Conservation (phyloP, 2,329 filamentous ascomycete genomes). For the Fonsecaea erecta region DNA sequence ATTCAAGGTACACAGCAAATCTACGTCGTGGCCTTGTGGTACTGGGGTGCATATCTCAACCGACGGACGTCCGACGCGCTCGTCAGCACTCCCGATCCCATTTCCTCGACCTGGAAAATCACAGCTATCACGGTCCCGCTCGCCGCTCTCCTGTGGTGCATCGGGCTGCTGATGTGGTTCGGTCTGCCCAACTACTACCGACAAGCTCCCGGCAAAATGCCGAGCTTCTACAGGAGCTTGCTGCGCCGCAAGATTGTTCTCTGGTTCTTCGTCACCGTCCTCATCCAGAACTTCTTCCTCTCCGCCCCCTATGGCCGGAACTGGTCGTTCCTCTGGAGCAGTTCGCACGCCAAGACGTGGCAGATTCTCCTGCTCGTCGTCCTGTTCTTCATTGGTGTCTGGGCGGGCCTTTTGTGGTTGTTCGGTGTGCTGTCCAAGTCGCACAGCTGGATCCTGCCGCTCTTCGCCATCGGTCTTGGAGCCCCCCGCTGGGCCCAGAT, state of each 20-base stretch:
- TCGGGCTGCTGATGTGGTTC: conserved; percentile 61
- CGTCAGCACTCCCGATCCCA: conserved; percentile 40
- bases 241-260: conserved; percentile 67
- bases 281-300: conserved; percentile 71
- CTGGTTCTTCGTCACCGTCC: conserved; percentile 68
- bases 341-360: conserved; percentile 61
- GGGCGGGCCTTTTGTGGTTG: conserved; percentile 58
- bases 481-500: conserved; percentile 71
- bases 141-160: conserved; percentile 60
- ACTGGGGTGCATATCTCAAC: conserved; percentile 65
- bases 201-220: conserved; percentile 65
- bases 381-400: conserved; percentile 59
- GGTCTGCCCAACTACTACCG: conserved; percentile 72
- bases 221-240: conserved; percentile 67
- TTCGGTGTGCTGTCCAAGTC: conserved; percentile 62
- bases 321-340: conserved; percentile 68
- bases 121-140: conserved; percentile 63
- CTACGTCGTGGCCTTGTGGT: conserved; percentile 69
- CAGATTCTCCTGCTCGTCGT: conserved; percentile 58
- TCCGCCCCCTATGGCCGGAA: conserved; percentile 69
- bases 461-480: conserved; percentile 69
- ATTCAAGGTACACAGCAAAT: conserved; percentile 71
- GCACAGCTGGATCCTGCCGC: conserved; percentile 69
- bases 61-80: conserved; percentile 50
- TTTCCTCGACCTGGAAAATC: conserved; percentile 52